Base-by-base conservation (phyloP, 441 rosid genomes). In the Erysimum pusillum region DNA sequence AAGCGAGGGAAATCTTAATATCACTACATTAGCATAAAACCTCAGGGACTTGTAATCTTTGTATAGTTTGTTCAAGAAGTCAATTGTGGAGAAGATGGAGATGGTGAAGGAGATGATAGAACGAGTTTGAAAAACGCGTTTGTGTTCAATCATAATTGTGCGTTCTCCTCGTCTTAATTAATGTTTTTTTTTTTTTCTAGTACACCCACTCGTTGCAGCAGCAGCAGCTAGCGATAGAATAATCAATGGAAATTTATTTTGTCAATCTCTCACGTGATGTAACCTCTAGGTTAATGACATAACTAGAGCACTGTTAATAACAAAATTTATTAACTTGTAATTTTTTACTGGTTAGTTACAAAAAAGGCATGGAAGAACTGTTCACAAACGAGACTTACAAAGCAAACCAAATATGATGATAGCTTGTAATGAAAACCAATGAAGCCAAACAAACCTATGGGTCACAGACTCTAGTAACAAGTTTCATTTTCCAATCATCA, bases 121-220 rank as follows among this genome's bases (percentile, higher is more conserved):
- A 66, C 7, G 52, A 41, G 74, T 68, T 76, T 76, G 69, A 63
- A 69, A 42, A 68, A 51, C 74, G 74, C 77, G 74, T 73, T 61
- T 67, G 78, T 39, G 54, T 72, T 71, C 36, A 39, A 49, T 77
- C 63, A 54, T 63, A 52, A 25, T 31, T 52, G 61, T 78, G 77
- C 73, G 52, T 42, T 22, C 77, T 34, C 49, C 7, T 78, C 61
- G 69, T 78, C 81, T 42, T 42, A 60, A 66, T 39, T 59, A 9
- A 63, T 63, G 31, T 17, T 6, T 14, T 46, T 25, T 14, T 46
- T 25, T 20, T 77, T 44, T 63, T 18, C 54, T 69, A 76, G 3
- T 52, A 35, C 49, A 35, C 49, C 72, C 48, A 65, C 64, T 74
- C 58, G 71, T 68, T 74, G 58, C 62, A 67, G 44, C 61, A 48